Conservation (phyloP, 768 basidiomycete genomes). For the Scleroderma bovista region DNA sequence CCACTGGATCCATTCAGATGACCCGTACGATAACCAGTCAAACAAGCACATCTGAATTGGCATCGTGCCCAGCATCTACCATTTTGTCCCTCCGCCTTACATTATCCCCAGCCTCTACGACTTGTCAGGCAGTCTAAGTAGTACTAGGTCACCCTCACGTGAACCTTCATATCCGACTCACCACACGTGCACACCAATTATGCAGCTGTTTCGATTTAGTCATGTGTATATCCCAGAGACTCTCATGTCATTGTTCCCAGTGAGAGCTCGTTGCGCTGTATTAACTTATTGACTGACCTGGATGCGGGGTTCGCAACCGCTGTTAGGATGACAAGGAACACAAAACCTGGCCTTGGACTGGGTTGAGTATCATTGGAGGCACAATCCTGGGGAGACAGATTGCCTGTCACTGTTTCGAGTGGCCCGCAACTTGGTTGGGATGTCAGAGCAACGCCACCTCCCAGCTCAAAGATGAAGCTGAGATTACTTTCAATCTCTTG, state of each 20-base stretch:
- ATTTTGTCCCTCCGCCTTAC: conserved; percentile 75
- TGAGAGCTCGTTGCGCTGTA: conserved; percentile 52
- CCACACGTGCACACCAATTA: conserved; percentile 72
- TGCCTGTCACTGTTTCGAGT: conserved; percentile 70
- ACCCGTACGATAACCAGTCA: conserved; percentile 53
- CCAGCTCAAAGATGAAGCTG: conserved; percentile 30
- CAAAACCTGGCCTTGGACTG: conserved; percentile 37
- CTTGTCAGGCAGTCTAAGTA: conserved; percentile 42
- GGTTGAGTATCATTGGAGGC: conserved; percentile 38
- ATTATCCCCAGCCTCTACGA: conserved; percentile 69
- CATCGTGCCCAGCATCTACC: conserved; percentile 60
- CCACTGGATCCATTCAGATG: conserved; percentile 59
- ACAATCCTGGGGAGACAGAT: conserved; percentile 43
- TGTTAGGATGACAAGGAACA: conserved; percentile 35
- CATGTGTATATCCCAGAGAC: conserved; percentile 69
- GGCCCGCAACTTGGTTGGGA: conserved; percentile 43
- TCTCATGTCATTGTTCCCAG: conserved; percentile 70
- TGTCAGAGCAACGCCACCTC: conserved; percentile 43
- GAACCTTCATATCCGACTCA: conserved; percentile 49
- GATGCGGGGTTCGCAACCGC: conserved; percentile 51
- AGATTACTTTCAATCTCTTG: conserved; percentile 27
- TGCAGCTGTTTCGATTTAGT: conserved; percentile 56
- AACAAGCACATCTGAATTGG: conserved; percentile 33
- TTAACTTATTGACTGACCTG: conserved; percentile 76
- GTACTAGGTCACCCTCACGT: conserved; percentile 34